A percentile compares a stretch with the other conserved stretches of the same genome.
Conservation (phyloP, 106 monocot species). For the Acanthochlamys bracteata region DNA sequence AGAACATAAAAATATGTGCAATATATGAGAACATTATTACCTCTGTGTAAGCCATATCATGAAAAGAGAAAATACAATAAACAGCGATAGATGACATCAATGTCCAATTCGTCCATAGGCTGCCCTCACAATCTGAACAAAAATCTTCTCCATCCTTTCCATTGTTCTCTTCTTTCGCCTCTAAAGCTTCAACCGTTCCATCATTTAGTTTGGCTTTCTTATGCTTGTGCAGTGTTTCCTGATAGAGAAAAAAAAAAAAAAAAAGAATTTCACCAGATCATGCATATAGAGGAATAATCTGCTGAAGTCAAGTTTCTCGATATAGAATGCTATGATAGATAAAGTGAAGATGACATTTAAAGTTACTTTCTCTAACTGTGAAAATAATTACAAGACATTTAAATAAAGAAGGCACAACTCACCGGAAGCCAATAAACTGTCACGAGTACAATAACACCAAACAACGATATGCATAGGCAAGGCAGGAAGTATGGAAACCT, state of each 20-base stretch:
- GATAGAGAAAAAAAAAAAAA: background rate
- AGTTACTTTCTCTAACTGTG: no score
- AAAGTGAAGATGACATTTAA: background rate
- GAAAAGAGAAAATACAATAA: slow-evolving; percentile 60
- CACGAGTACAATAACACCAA: slow-evolving; percentile 34
- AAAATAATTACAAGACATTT: background rate
- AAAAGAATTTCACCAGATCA: background rate
- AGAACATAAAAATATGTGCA: no score
- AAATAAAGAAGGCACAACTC: slow-evolving; percentile 5
- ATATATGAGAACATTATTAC: slow-evolving; percentile 20
- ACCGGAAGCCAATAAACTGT: slow-evolving; percentile 41
- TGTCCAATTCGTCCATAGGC: slow-evolving; percentile 53
- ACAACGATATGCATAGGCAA: slow-evolving; percentile 37
- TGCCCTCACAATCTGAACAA: slow-evolving; percentile 21
- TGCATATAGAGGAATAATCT: background rate
- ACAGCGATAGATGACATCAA: slow-evolving; percentile 56
- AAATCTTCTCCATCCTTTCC: slow-evolving; percentile 4
- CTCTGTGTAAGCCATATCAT: slow-evolving; percentile 73
- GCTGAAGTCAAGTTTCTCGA: background rate
- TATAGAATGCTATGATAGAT: no score
- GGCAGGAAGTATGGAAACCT: slow-evolving; percentile 74
- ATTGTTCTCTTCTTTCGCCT: slow-evolving; percentile 13
- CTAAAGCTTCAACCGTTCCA: slow-evolving; percentile 15
- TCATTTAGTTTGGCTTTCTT: slow-evolving; percentile 1
- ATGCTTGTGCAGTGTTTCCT: slow-evolving; percentile 76